These are phyloP conservation scores for Protomyces pachydermus DNA, from an alignment of 1,139 yeast species.

Conservation along the genomic window DNA sequence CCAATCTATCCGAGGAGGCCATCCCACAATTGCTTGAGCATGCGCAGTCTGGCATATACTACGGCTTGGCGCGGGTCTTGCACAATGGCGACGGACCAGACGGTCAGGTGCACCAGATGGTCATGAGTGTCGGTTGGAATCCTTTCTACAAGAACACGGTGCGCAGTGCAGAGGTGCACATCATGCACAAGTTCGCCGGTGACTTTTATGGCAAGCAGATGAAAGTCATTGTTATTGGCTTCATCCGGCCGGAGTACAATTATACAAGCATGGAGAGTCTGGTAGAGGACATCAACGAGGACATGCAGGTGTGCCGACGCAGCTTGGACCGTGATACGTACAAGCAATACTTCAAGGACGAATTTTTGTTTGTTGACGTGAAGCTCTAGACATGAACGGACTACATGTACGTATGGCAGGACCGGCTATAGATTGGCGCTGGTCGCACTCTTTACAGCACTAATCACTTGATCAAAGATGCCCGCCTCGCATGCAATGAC, in stretches of 20 bases:
- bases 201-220: slow-evolving; percentile 81
- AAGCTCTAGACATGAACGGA: not conserved
- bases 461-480: slow-evolving; percentile 23
- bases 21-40: slow-evolving; percentile 33
- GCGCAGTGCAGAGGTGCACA: slow-evolving; percentile 78
- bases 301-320: slow-evolving; percentile 61
- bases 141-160: slow-evolving; percentile 79
- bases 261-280: slow-evolving; percentile 70
- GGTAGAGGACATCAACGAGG: slow-evolving; percentile 75
- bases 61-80: slow-evolving; percentile 63
- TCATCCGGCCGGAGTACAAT: slow-evolving; percentile 83
- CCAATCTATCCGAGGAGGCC: slow-evolving; percentile 46
- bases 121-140: slow-evolving; percentile 93
- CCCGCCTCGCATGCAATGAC: slow-evolving; percentile 57
- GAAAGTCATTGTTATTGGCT: slow-evolving; percentile 70
- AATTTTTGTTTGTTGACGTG: slow-evolving; percentile 2
- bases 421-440: not conserved
- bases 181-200: slow-evolving; percentile 62
- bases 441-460: slow-evolving; percentile 18
- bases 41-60: slow-evolving; percentile 79
- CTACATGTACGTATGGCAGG: not conserved
- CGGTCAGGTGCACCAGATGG: slow-evolving; percentile 67
- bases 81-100: slow-evolving; percentile 36
- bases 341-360: slow-evolving; percentile 12
- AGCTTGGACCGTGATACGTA: slow-evolving; percentile 40